These are phyloP conservation scores for Colletotrichum noveboracense DNA, from an alignment of 2,329 filamentous ascomycete species.

Conservation along the genomic window DNA sequence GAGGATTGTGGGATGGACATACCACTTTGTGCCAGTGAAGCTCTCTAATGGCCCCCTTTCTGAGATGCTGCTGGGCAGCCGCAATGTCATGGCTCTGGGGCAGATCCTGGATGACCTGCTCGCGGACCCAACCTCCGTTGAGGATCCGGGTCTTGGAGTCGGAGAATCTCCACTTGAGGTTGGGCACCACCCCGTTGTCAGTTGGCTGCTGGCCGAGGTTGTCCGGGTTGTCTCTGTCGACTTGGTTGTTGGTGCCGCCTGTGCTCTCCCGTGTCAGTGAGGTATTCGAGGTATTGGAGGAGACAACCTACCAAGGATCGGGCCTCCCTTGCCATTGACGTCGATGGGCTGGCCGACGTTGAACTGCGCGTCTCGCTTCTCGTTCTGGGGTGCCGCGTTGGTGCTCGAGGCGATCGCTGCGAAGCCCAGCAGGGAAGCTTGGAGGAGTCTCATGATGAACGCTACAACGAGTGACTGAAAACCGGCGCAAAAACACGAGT, in stretches of 20 bases:
- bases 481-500: not conserved
- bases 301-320: conserved; percentile 55
- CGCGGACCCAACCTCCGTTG: conserved; percentile 69
- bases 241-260: conserved; percentile 68
- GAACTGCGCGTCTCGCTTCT: conserved; percentile 37
- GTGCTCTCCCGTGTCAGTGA: not conserved
- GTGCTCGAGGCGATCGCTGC: not conserved
- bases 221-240: conserved; percentile 68
- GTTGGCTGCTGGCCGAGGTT: conserved; percentile 67
- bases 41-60: conserved; percentile 69
- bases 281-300: not conserved
- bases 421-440: not conserved
- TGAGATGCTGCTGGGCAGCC: conserved; percentile 71
- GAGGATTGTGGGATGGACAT: conserved; percentile 29
- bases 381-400: not conserved
- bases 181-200: conserved; percentile 68
- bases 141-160: conserved; percentile 68
- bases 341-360: conserved; percentile 61
- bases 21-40: conserved; percentile 73
- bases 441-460: not conserved
- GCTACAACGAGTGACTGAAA: not conserved
- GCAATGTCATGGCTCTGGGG: conserved; percentile 70
- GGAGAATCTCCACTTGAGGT: conserved; percentile 74
- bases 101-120: conserved; percentile 71
- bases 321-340: conserved; percentile 61